phyloP scores from a whole-genome alignment of 2,329 filamentous ascomycete genomes.

The Fusarium sp. region DNA sequence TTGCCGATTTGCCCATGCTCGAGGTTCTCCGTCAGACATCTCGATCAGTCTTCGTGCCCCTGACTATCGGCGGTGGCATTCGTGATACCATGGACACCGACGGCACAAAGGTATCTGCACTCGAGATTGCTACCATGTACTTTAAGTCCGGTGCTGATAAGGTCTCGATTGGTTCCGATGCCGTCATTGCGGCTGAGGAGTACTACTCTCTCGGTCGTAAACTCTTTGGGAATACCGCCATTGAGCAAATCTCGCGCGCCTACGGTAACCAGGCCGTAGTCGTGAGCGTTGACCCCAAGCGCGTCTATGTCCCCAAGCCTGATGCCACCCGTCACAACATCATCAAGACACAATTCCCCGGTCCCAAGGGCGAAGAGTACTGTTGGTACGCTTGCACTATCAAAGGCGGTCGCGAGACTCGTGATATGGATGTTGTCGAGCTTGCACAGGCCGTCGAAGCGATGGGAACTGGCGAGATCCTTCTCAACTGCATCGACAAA shows the following conservation, averaged over 20 bases:
- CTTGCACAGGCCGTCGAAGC: constrained; percentile 90
- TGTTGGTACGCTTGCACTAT: constrained; percentile 99
- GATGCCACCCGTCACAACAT: constrained; percentile 80
- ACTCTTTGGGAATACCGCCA: constrained; percentile 85
- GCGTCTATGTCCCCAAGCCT: constrained; percentile 83
- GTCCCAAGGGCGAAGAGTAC: constrained; percentile 80
- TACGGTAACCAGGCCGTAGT: constrained; percentile 98
- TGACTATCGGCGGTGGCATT: constrained; percentile 96
- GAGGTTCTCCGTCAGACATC: constrained; percentile 90
- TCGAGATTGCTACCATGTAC: constrained; percentile 96
- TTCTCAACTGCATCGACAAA: constrained; percentile 97
- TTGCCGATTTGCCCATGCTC: constrained; percentile 95
- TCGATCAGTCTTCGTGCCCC: constrained; percentile 92
- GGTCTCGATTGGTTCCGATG: constrained; percentile 95
- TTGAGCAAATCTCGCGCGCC: constrained; percentile 92
- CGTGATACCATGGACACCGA: constrained; percentile 91
- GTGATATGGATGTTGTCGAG: constrained; percentile 92
- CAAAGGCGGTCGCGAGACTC: constrained; percentile 93
- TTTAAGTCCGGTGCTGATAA: constrained; percentile 98
- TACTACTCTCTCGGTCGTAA: constrained; percentile 80
- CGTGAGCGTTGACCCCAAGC: constrained; percentile 92
- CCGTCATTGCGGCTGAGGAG: constrained; percentile 90
- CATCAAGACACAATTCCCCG: constrained; percentile 75
- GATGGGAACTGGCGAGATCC: constrained; percentile 93
- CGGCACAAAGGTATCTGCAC: constrained; percentile 85